Base-by-base conservation (phyloP, 2,329 filamentous ascomycete species). In the Tolypocladium capitatum region DNA sequence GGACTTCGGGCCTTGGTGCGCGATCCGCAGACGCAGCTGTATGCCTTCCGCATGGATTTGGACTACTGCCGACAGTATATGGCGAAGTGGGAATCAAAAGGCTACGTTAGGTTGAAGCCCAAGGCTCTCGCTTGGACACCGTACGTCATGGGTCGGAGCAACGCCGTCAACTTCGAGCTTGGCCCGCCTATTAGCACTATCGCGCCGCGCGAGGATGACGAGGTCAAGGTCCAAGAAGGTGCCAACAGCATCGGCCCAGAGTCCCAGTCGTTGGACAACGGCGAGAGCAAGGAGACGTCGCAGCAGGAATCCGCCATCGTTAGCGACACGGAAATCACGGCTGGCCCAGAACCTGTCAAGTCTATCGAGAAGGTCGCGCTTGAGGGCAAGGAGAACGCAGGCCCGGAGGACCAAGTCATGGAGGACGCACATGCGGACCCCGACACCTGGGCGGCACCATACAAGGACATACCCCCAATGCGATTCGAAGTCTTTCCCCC, bases 61-160 rank as follows among this genome's bases (percentile, higher is more conserved):
- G 75, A 81, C 4, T 95, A 91, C 61, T 96, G 91, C 64, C 80
- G 80, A 49, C 81, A 91, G 53, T 94, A 95, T 57, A 85, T 96
- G 51, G 77, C 80, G 31, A 92, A 91, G 54, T 95, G 91, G 79
- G 86, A 95, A 60, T 75, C 77, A 44, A 96, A 96, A 61, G 82
- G 84, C 10, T 94, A 95, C 55, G 86, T 95, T 21, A 84, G 81
- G 57, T 77, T 98, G 33, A 85, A 92, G 54, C 80, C 85, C 0
- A 80, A 84, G 41, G 81, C 81, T 18, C 74, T 98, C 27, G 84
- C 90, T 11, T 98, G 92, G 92, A 96, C 90, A 14, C 92, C 92
- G 0, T 98, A 95, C 62, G 82, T 97, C 38, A 97, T 96, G 89
- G 91, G 92, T 27, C 81, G 88, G 52, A 84, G 79, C 63, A 90